phyloP scores from a whole-genome alignment of 352 stramenopile species.

The Phytopythium kandeliae region DNA sequence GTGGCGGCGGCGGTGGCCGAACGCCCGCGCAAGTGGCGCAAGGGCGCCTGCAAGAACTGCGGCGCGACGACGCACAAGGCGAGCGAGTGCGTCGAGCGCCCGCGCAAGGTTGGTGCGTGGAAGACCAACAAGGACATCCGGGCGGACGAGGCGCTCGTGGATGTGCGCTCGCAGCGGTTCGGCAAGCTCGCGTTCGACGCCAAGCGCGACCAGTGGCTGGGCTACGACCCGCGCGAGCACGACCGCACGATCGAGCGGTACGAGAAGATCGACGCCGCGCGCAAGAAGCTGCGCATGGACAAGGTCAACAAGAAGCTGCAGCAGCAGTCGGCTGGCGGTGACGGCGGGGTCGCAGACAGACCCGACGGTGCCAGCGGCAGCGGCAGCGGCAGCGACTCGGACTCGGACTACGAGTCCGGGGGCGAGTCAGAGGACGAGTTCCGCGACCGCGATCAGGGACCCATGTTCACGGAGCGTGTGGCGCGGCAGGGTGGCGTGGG shows the following conservation, averaged over 20 bases:
- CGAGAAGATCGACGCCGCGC: constrained; percentile 75
- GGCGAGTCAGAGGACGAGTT: constrained; percentile 91
- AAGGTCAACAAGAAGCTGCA: constrained; percentile 75
- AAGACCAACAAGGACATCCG: constrained; percentile 90
- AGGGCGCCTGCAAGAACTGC: constrained; percentile 94
- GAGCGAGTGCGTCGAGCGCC: constrained; percentile 90
- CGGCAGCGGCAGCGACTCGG: constrained; percentile 42
- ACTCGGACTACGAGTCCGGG: constrained; percentile 87
- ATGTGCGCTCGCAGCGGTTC: constrained; percentile 84
- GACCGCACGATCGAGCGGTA: constrained; percentile 71
- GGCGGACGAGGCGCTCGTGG: constrained; percentile 77
- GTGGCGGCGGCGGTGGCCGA: not conserved
- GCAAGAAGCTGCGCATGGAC: constrained; percentile 74
- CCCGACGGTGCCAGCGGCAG: constrained; percentile 8
- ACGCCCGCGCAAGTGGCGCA: constrained; percentile 56
- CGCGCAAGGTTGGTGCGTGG: constrained; percentile 88
- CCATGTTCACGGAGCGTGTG: constrained; percentile 92
- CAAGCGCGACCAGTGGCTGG: constrained; percentile 97
- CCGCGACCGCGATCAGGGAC: constrained; percentile 87
- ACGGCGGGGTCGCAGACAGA: constrained; percentile 24
- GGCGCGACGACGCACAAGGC: constrained; percentile 91
- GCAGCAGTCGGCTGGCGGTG: constrained; percentile 31
- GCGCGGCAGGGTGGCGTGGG: constrained; percentile 94
- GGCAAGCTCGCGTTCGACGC: constrained; percentile 96
- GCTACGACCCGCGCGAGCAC: constrained; percentile 87